A percentile compares a stretch with the other conserved stretches of the same genome.
Conservation (phyloP, 768 basidiomycete genomes). For the Russula compacta region DNA sequence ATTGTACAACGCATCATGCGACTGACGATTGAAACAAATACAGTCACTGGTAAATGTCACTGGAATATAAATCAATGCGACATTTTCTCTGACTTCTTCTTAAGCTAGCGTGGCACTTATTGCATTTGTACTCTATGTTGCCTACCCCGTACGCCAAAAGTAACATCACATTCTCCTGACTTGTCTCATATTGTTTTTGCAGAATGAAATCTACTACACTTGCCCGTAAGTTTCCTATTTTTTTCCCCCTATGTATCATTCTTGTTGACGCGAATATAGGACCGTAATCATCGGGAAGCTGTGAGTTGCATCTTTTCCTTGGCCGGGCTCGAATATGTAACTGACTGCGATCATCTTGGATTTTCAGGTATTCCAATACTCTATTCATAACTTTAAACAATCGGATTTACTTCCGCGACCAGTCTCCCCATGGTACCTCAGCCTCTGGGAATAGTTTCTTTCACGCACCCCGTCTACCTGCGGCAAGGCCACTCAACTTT, state of each 20-base stretch:
- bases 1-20: slow-evolving; percentile 22
- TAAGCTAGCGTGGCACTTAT: not conserved
- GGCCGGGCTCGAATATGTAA: not conserved
- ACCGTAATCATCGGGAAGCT: slow-evolving; percentile 21
- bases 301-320: not conserved
- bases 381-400: slow-evolving; percentile 23
- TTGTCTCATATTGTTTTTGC: too few relatives aligned
- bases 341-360: not conserved
- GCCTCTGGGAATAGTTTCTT: too few relatives aligned
- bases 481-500: not conserved
- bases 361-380: slow-evolving; percentile 21
- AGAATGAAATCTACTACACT: slow-evolving; percentile 14
- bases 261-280: slow-evolving; percentile 3
- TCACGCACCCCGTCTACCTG: not conserved
- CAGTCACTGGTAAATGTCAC: slow-evolving; percentile 12
- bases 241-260: not conserved
- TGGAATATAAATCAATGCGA: not conserved
- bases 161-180: too few relatives aligned
- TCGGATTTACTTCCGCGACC: slow-evolving; percentile 15
- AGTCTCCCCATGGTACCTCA: not conserved
- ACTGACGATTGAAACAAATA: slow-evolving; percentile 24
- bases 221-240: slow-evolving; percentile 2
- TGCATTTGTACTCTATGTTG: slow-evolving; percentile 4
- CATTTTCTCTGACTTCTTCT: not conserved
- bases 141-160: slow-evolving; percentile 4